Percentiles rank a stretch among this genome's conserved stretches.
These are phyloP conservation scores for Pseudogymnoascus pannorum DNA, from an alignment of 2,329 filamentous ascomycete genomes.

Conservation along the genomic window DNA sequence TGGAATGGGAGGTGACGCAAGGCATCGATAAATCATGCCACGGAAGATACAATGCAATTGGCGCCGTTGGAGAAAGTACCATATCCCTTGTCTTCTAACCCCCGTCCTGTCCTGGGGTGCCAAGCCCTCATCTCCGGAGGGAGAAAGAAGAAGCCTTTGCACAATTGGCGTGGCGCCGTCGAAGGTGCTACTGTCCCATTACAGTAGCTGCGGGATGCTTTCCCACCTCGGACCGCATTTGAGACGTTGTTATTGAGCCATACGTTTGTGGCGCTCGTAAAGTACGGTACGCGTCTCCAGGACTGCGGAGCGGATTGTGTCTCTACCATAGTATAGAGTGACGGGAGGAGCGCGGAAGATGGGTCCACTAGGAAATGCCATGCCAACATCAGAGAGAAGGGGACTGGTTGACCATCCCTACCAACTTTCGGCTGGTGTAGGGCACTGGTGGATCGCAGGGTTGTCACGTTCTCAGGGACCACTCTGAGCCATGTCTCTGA, in stretches of 20 bases:
- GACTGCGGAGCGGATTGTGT: background rate
- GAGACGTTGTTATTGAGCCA: background rate
- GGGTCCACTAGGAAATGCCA: conserved; percentile 7
- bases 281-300: background rate
- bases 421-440: background rate
- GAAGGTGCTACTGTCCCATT: background rate
- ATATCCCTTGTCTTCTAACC: background rate
- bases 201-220: conserved; percentile 6
- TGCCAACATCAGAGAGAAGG: conserved; percentile 2
- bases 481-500: background rate
- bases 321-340: background rate
- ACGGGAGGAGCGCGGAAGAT: background rate
- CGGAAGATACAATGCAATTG: background rate
- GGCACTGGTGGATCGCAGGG: background rate
- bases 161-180: conserved; percentile 3
- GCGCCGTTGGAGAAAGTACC: conserved; percentile 1
- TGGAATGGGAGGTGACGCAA: background rate
- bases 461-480: conserved; percentile 4
- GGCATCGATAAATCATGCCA: background rate
- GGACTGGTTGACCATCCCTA: background rate
- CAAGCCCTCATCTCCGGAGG: conserved; percentile 4
- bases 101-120: background rate
- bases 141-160: conserved; percentile 6
- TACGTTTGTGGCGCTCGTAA: conserved; percentile 3
- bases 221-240: background rate